Conservation (phyloP, 192 early-diverging fungal species). For the Backusella liffmaniae region DNA sequence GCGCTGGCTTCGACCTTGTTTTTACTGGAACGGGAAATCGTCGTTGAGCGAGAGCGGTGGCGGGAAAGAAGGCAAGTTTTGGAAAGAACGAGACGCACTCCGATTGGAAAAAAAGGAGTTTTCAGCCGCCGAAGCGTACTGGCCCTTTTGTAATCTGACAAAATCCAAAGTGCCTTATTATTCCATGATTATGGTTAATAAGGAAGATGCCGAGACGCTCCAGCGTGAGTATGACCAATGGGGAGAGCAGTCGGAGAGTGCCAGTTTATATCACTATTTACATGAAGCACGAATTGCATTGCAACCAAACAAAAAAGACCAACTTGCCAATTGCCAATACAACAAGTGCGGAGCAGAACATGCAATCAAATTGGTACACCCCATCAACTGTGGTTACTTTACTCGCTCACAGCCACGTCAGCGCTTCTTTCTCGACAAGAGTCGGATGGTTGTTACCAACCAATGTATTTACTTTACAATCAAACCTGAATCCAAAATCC, state of each 20-base stretch:
- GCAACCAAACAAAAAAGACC: slow-evolving; percentile 41
- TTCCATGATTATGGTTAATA: slow-evolving; percentile 56
- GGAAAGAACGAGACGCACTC: slow-evolving; percentile 40
- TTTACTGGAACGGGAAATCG: slow-evolving; percentile 64
- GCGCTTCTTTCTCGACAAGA: slow-evolving; percentile 52
- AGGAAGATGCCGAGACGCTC: slow-evolving; percentile 44
- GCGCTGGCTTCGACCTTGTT: slow-evolving; percentile 47
- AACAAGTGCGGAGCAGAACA: slow-evolving; percentile 52
- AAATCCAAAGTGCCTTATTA: slow-evolving; percentile 30
- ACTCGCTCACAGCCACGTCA: slow-evolving; percentile 51
- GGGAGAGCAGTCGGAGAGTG: slow-evolving; percentile 25
- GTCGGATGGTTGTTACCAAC: slow-evolving; percentile 47
- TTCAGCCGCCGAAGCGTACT: slow-evolving; percentile 56
- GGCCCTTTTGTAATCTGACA: slow-evolving; percentile 27
- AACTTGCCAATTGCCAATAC: slow-evolving; percentile 47
- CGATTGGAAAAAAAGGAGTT: slow-evolving; percentile 53
- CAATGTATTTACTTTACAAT: slow-evolving; percentile 60
- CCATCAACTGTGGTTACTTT: slow-evolving; percentile 60
- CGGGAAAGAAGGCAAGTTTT: slow-evolving; percentile 46
- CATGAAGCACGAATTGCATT: slow-evolving; percentile 46
- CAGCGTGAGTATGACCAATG: slow-evolving; percentile 19
- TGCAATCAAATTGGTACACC: slow-evolving; percentile 52
- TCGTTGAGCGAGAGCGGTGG: slow-evolving; percentile 28
- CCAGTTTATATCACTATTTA: slow-evolving; percentile 45
- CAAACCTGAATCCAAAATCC: slow-evolving; percentile 8